These are phyloP conservation scores for Solanum ahanhuiri DNA, from an alignment of 257 asterid species.

Conservation along the genomic window DNA sequence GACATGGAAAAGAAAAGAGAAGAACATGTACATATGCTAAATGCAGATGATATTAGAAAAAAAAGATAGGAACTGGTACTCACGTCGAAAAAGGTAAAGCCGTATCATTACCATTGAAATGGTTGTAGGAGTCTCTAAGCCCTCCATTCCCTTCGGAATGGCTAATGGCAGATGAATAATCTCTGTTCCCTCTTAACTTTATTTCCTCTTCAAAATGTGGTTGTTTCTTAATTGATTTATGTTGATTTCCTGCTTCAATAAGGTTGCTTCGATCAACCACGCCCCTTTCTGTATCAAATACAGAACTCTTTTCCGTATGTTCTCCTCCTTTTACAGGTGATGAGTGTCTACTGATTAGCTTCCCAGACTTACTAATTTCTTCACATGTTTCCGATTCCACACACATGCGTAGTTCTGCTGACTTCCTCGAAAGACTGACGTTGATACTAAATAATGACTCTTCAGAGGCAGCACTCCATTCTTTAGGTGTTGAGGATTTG, in stretches of 20 bases:
- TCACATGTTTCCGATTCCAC: slow-evolving; percentile 8
- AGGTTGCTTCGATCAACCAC: slow-evolving; percentile 1
- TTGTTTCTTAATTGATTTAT: slow-evolving; percentile 7
- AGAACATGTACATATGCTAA: background rate
- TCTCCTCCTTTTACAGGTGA: slow-evolving; percentile 13
- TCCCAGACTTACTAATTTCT: slow-evolving; percentile 8
- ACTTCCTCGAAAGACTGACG: slow-evolving; percentile 9
- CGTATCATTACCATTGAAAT: slow-evolving; percentile 9
- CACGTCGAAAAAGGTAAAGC: slow-evolving; percentile 23
- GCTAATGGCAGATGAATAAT: background rate
- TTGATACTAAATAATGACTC: slow-evolving; percentile 39
- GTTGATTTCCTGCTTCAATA: background rate
- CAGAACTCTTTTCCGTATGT: background rate
- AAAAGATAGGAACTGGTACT: slow-evolving; percentile 14
- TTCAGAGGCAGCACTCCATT: slow-evolving; percentile 33
- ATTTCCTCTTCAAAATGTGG: slow-evolving; percentile 7
- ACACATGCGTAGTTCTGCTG: slow-evolving; percentile 14
- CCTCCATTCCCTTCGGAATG: background rate
- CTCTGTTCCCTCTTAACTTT: background rate
- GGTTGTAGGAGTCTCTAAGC: slow-evolving; percentile 5
- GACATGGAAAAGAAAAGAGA: background rate
- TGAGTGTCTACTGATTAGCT: background rate
- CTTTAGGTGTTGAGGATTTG: slow-evolving; percentile 13
- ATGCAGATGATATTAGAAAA: background rate
- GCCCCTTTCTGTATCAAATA: background rate